Evolutionary conservation across 257 asterid genomes (phyloP), one percentile per base, ranked within the genome.

Genomic region (Solanum pimpinellifolium): DNA sequence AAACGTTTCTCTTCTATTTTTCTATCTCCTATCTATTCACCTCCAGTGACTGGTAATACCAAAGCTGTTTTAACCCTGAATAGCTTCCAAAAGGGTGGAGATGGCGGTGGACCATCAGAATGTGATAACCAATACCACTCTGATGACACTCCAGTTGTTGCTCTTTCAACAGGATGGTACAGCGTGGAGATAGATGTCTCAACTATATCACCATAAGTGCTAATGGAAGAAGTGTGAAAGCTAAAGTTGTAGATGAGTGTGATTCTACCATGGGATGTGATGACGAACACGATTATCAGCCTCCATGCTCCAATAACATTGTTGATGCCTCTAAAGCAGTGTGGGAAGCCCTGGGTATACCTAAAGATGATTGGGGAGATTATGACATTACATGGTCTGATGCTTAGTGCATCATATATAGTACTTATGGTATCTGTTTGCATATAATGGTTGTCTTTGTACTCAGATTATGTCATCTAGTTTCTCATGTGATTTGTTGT

Each of bases 241-340:
- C 93, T 2, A 78, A 62, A 90, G 94, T 91, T 52, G 93, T 91
- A 2, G 93, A 92, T 31, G 93, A 90, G 87, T 89, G 94, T 74
- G 93, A 92, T 75, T 90, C 93, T 35, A 92, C 90, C 2, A 90
- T 87, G 90, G 94, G 93, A 13, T 92, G 94, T 44, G 94, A 91
- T 65, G 86, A 81, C 5, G 92, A 87, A 0, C 94, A 90, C 3
- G 91, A 91, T 29, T 90, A 91, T 83, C 94, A 92, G 87, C 94
- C 92, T 31, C 94, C 93, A 1, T 92, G 94, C 15, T 90, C 93
- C 9, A 85, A 92, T 49, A 92, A 92, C 89, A 91, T 92, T 1
- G 92, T 91, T 13, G 94, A 91, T 68, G 92, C 90, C n/a, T 91
- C 94, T 1, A 91, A 89, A 80, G 92, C 92, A 1, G 93, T 91